These are phyloP conservation scores for Allantophomopsis cytisporea DNA, from an alignment of 2,329 filamentous ascomycete species.

Conservation along the genomic window DNA sequence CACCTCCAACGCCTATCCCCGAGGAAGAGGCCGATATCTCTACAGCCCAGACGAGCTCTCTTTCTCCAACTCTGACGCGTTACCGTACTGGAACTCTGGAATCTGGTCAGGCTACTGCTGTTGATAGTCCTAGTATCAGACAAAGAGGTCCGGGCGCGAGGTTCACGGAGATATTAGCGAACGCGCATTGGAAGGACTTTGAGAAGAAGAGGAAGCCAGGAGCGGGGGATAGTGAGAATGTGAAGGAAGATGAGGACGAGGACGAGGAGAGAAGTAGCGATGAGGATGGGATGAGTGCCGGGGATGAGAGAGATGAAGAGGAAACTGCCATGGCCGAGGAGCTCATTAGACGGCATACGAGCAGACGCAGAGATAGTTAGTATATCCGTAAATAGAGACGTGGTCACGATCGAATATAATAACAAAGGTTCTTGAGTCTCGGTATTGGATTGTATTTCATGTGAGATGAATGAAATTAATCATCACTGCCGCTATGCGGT, in stretches of 20 bases:
- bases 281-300: neutral
- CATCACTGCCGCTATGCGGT: too few relatives aligned
- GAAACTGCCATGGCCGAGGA: too few relatives aligned
- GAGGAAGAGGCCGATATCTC: constrained; percentile 3
- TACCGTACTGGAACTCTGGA: constrained; percentile 8
- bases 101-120: constrained; percentile 9
- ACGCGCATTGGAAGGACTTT: constrained; percentile 85
- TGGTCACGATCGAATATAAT: too few relatives aligned
- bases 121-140: constrained; percentile 2
- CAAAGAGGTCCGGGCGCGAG: constrained; percentile 3
- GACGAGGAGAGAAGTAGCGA: neutral
- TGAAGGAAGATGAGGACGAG: neutral
- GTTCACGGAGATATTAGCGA: constrained; percentile 57
- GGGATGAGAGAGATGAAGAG: too few relatives aligned
- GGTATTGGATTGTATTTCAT: too few relatives aligned
- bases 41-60: constrained; percentile 4
- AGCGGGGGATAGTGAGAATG: neutral
- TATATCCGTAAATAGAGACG: too few relatives aligned
- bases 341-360: too few relatives aligned
- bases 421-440: too few relatives aligned
- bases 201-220: constrained; percentile 52
- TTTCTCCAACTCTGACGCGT: constrained; percentile 6
- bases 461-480: too few relatives aligned
- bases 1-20: neutral
- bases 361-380: too few relatives aligned